phyloP scores from a whole-genome alignment of 2,329 filamentous ascomycete species.

The Cladophialophora chaetospira region DNA sequence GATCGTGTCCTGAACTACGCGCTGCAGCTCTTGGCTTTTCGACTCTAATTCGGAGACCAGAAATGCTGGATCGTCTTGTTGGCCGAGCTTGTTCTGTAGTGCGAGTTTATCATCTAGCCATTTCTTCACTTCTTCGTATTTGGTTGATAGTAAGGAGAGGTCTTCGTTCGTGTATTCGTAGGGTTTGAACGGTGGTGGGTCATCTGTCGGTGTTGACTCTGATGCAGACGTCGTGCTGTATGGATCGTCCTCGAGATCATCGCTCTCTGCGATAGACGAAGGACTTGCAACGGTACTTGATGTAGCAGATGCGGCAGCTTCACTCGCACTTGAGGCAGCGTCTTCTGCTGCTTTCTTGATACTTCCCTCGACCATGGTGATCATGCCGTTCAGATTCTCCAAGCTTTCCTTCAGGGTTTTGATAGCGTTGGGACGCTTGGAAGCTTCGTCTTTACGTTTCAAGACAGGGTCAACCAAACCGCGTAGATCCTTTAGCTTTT shows the following conservation, averaged over 20 bases:
- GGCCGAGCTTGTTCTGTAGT: conserved; percentile 69
- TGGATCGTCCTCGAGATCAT: conserved; percentile 74
- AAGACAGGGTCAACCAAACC: conserved; percentile 76
- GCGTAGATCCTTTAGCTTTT: conserved; percentile 74
- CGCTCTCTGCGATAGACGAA: conserved; percentile 50
- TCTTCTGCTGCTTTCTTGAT: conserved; percentile 70
- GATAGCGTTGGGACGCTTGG: conserved; percentile 70
- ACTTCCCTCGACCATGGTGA: conserved; percentile 68
- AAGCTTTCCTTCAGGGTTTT: conserved; percentile 69
- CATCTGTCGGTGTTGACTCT: conserved; percentile 38
- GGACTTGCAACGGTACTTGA: conserved; percentile 53
- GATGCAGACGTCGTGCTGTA: conserved; percentile 41
- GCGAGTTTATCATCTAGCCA: conserved; percentile 76
- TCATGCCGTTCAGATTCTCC: conserved; percentile 69
- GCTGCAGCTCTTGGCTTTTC: conserved; percentile 71
- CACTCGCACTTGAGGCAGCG: conserved; percentile 57
- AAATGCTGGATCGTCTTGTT: conserved; percentile 73
- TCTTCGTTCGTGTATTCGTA: conserved; percentile 72
- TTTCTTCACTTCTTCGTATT: conserved; percentile 62
- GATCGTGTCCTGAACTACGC: conserved; percentile 69
- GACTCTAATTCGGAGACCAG: conserved; percentile 70
- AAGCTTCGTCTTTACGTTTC: conserved; percentile 71
- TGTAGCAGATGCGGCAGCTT: conserved; percentile 47
- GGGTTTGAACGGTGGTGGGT: conserved; percentile 43
- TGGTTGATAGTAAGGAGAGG: conserved; percentile 63